Evolutionary conservation across 73 alveolate species (phyloP).

Genomic region (Paramecium sonneborni): DNA sequence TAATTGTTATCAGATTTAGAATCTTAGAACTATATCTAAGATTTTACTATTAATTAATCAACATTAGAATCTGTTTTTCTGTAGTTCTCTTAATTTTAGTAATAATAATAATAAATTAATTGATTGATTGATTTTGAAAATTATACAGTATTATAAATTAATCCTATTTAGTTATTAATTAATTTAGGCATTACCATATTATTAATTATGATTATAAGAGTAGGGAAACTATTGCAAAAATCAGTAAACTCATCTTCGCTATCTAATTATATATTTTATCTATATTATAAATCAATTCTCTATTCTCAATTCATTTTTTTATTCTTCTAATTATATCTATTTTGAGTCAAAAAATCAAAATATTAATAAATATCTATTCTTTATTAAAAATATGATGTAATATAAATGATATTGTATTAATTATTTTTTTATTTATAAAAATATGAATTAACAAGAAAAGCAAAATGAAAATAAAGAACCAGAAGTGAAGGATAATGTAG

Average conservation of each 20-base stretch:
- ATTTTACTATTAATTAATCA: not conserved
- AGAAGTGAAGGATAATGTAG: constrained; percentile 28
- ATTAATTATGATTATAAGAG: constrained; percentile 18
- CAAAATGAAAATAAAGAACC: not conserved
- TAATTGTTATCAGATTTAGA: not conserved
- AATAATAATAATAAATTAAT: not conserved
- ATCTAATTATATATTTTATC: not conserved
- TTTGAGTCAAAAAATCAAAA: no score
- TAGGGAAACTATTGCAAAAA: not conserved
- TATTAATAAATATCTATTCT: no score
- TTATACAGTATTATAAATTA: not conserved
- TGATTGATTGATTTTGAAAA: not conserved
- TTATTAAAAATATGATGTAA: not conserved
- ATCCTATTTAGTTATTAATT: not conserved
- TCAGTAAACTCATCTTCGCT: constrained; percentile 21
- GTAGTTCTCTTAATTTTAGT: not conserved
- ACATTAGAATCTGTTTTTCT: not conserved
- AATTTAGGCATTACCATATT: not conserved
- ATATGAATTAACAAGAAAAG: not conserved
- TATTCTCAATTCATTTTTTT: not conserved
- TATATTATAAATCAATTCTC: not conserved
- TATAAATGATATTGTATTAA: not conserved
- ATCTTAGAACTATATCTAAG: not conserved
- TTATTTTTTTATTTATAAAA: not conserved
- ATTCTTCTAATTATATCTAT: no score